phyloP scores from a whole-genome alignment of 2,329 filamentous ascomycete species.

The Xylaria sp. region DNA sequence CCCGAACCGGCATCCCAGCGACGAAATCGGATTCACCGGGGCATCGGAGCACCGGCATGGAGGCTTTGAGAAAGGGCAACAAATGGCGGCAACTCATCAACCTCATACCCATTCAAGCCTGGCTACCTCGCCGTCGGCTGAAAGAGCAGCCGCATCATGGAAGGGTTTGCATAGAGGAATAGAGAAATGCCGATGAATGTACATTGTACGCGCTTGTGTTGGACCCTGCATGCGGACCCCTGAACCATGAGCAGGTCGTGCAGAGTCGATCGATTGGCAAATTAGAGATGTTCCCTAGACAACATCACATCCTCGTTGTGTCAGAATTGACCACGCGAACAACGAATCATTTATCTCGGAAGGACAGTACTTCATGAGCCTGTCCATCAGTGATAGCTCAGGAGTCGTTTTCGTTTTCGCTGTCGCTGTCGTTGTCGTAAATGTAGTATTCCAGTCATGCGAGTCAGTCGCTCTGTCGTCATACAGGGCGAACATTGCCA shows the following conservation, averaged over 20 bases:
- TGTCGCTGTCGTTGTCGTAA: too few species aligned
- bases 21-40: not conserved
- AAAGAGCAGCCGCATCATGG: not conserved
- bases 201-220: not conserved
- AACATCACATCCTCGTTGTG: not conserved
- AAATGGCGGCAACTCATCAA: conserved; percentile 4
- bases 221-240: not conserved
- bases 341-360: not conserved
- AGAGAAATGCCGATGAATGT: not conserved
- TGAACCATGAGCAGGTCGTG: not conserved
- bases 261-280: not conserved
- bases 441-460: not conserved
- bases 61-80: not conserved
- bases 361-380: not conserved
- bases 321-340: not conserved
- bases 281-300: not conserved
- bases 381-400: not conserved
- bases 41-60: not conserved
- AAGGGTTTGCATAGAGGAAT: not conserved
- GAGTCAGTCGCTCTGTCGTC: not conserved
- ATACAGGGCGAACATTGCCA: not conserved
- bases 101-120: not conserved
- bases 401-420: not conserved
- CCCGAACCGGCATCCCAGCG: not conserved
- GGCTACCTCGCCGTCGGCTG: not conserved